Evolutionary conservation across 805 yeast species (phyloP).

Genomic region (Ogataea sp.): DNA sequence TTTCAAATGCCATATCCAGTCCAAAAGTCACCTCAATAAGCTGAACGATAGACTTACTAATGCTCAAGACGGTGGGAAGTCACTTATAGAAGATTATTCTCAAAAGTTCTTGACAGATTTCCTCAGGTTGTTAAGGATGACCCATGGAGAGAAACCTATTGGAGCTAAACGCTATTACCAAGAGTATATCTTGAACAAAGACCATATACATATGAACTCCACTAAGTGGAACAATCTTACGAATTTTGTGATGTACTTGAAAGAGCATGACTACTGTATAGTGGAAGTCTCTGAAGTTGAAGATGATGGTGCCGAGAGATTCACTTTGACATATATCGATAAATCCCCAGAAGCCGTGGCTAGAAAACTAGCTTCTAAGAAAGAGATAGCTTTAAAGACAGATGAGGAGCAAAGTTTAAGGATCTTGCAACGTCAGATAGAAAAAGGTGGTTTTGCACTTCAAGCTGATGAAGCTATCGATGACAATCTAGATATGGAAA

Average conservation of each 20-base stretch:
- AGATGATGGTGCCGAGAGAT: constrained; percentile 25
- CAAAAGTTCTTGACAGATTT: constrained; percentile 56
- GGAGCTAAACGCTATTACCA: constrained; percentile 85
- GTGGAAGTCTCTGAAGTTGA: constrained; percentile 32
- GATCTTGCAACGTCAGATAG: constrained; percentile 46
- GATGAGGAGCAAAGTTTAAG: constrained; percentile 40
- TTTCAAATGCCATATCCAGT: constrained; percentile 77
- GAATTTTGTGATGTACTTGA: constrained; percentile 56
- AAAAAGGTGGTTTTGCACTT: constrained; percentile 30
- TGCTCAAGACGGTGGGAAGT: constrained; percentile 26
- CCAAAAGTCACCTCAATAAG: constrained; percentile 67
- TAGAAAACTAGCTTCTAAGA: constrained; percentile 30
- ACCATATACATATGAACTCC: constrained; percentile 87
- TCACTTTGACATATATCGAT: constrained; percentile 43
- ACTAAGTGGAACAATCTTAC: constrained; percentile 73
- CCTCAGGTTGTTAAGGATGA: constrained; percentile 46
- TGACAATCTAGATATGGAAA: background rate
- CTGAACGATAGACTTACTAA: constrained; percentile 36
- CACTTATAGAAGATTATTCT: constrained; percentile 48
- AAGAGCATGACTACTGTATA: constrained; percentile 44
- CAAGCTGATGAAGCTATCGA: constrained; percentile 3
- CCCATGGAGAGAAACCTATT: constrained; percentile 76
- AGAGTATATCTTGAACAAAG: constrained; percentile 73
- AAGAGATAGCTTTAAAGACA: constrained; percentile 26
- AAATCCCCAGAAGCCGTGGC: constrained; percentile 39